These are phyloP conservation scores for Spencermartinsiella ligniputridi DNA, from an alignment of 1,139 yeast species.

Conservation along the genomic window DNA sequence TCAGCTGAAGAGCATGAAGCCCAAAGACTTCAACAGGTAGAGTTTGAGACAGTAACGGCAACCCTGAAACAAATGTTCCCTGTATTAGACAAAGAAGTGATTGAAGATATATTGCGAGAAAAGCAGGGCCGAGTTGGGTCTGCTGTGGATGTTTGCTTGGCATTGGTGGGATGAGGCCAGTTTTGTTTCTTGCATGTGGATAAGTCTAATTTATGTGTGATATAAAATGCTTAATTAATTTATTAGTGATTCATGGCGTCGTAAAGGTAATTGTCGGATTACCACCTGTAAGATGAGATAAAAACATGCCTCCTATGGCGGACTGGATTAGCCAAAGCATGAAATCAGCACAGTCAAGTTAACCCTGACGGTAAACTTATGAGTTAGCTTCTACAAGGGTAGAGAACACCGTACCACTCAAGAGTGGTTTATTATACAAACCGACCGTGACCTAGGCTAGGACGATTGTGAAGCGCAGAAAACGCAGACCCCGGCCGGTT, in stretches of 20 bases:
- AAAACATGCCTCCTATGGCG: too few species aligned
- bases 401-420: too few species aligned
- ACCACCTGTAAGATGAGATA: too few species aligned
- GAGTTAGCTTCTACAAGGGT: too few species aligned
- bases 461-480: conserved; percentile 22
- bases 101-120: conserved; percentile 65
- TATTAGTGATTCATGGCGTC: too few species aligned
- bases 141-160: conserved; percentile 62
- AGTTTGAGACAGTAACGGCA: conserved; percentile 40
- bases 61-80: conserved; percentile 74
- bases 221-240: too few species aligned
- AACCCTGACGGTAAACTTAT: too few species aligned
- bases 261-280: too few species aligned
- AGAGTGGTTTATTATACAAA: conserved; percentile 9
- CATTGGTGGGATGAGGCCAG: conserved; percentile 21
- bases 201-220: too few species aligned
- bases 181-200: neutral
- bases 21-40: conserved; percentile 35
- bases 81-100: conserved; percentile 57
- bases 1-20: conserved; percentile 38
- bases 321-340: too few species aligned
- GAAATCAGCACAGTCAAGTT: too few species aligned
- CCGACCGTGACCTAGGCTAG: conserved; percentile 25
- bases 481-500: conserved; percentile 25
- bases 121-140: conserved; percentile 67